A percentile compares a stretch with the other conserved stretches of the same genome.
Conservation (phyloP, 2,329 filamentous ascomycete genomes). For the Arachnomyces sp. region DNA sequence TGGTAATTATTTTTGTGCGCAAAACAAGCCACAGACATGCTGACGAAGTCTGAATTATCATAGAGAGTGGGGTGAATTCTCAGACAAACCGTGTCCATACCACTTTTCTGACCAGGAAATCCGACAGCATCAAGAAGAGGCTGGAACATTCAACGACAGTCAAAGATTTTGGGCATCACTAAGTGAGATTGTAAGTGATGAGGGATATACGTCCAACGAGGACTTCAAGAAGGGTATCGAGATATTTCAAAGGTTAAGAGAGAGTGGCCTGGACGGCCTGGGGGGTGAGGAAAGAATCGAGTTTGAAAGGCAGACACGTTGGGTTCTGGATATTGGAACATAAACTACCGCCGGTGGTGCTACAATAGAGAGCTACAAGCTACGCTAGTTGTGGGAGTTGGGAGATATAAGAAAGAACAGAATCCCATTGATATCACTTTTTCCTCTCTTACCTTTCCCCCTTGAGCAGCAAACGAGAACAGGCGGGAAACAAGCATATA, state of each 20-base stretch:
- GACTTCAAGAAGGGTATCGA: slow-evolving; percentile 27
- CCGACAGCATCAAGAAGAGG: slow-evolving; percentile 13
- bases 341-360: too few relatives aligned
- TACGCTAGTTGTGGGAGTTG: too few relatives aligned
- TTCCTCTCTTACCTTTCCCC: too few relatives aligned
- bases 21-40: too few relatives aligned
- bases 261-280: slow-evolving; percentile 23
- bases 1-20: slow-evolving; percentile 4
- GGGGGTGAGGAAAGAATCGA: slow-evolving; percentile 22
- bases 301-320: slow-evolving; percentile 26
- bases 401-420: too few relatives aligned
- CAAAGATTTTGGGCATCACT: slow-evolving; percentile 11
- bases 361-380: too few relatives aligned
- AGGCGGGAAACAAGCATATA: too few relatives aligned
- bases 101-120: slow-evolving; percentile 7
- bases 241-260: slow-evolving; percentile 27
- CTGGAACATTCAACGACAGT: slow-evolving; percentile 22
- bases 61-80: slow-evolving; percentile 25
- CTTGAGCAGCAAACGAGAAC: too few relatives aligned
- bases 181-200: slow-evolving; percentile 25
- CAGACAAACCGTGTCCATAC: slow-evolving; percentile 22
- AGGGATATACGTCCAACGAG: slow-evolving; percentile 31
- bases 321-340: slow-evolving; percentile 8
- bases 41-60: slow-evolving; percentile 6
- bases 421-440: too few relatives aligned